Evolutionary conservation across 2,329 filamentous ascomycete genomes (phyloP).

Genomic region (Alternaria postmessia): DNA sequence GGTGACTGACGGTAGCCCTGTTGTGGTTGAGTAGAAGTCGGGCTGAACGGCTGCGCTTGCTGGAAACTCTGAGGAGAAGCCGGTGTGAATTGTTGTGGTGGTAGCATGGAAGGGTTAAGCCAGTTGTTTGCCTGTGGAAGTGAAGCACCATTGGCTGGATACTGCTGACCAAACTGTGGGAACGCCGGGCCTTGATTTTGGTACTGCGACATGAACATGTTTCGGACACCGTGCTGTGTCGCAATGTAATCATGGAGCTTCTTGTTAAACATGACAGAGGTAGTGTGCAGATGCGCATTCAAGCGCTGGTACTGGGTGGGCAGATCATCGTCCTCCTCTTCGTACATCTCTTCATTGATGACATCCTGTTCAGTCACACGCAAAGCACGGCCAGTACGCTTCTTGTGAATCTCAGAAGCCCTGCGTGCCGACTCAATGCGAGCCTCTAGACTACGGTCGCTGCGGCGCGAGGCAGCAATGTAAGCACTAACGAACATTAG

Average conservation of each 20-base stretch:
- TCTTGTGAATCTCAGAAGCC: conserved; percentile 91
- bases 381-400: conserved; percentile 81
- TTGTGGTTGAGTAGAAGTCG: conserved; percentile 33
- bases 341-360: conserved; percentile 92
- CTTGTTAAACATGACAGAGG: conserved; percentile 68
- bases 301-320: conserved; percentile 72
- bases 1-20: conserved; percentile 54
- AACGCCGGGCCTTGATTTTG: conserved; percentile 25
- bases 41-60: conserved; percentile 29
- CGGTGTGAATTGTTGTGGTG: conserved; percentile 44
- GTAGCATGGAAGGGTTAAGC: conserved; percentile 45
- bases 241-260: conserved; percentile 67
- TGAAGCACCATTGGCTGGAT: conserved; percentile 31
- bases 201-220: conserved; percentile 49
- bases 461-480: conserved; percentile 86
- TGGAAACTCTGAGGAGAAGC: conserved; percentile 36
- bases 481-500: conserved; percentile 70
- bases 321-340: conserved; percentile 87
- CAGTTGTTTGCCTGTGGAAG: conserved; percentile 35
- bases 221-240: conserved; percentile 65
- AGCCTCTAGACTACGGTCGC: conserved; percentile 86
- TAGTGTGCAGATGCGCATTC: conserved; percentile 68
- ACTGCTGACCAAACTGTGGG: conserved; percentile 27
- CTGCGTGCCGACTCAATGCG: conserved; percentile 85
- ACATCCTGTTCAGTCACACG: conserved; percentile 88